phyloP scores from a whole-genome alignment of 805 yeast species.

The Ogataea haglerorum region DNA sequence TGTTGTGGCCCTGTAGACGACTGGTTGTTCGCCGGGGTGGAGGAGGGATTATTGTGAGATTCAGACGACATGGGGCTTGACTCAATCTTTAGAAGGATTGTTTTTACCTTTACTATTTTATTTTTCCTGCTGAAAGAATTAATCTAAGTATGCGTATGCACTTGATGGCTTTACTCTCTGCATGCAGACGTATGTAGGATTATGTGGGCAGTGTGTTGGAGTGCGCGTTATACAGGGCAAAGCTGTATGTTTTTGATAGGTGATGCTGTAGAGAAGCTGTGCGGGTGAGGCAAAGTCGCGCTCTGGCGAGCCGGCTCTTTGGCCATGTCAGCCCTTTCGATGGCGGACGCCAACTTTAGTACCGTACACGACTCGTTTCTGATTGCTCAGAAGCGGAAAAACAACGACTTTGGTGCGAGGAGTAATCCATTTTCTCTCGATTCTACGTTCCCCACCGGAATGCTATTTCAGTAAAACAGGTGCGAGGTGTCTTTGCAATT shows the following conservation, averaged over 20 bases:
- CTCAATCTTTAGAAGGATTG: constrained; percentile 1
- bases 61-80: constrained; percentile 18
- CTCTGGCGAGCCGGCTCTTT: neutral
- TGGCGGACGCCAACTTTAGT: neutral
- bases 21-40: constrained; percentile 13
- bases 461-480: neutral
- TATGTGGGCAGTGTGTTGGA: constrained; percentile 7
- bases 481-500: neutral
- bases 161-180: constrained; percentile 14
- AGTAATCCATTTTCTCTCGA: neutral
- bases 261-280: constrained; percentile 11
- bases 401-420: constrained; percentile 5
- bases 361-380: constrained; percentile 8
- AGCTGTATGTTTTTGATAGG: constrained; percentile 4
- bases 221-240: constrained; percentile 3
- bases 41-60: constrained; percentile 16
- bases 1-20: constrained; percentile 14
- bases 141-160: constrained; percentile 18
- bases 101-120: constrained; percentile 3
- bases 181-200: constrained; percentile 18
- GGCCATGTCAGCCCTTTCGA: neutral
- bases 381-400: constrained; percentile 1
- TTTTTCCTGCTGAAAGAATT: constrained; percentile 14
- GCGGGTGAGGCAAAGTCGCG: neutral
- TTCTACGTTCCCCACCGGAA: neutral